phyloP scores from a whole-genome alignment of 352 stramenopile species.

The Blastocystis sp. region DNA sequence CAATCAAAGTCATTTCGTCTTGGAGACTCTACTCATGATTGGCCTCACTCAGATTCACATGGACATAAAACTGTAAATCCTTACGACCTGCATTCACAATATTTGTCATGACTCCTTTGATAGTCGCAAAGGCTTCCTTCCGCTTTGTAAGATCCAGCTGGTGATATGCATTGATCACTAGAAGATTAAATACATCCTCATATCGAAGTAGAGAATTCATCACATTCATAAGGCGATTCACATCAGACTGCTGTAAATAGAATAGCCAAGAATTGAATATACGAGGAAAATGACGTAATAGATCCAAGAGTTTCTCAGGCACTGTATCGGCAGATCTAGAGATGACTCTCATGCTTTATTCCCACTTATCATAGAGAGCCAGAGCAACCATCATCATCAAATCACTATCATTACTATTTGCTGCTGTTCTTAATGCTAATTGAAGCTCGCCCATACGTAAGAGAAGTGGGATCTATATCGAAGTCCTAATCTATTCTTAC shows the following conservation, averaged over 20 bases:
- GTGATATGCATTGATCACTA: not conserved
- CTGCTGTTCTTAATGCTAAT: slow-evolving; percentile 26
- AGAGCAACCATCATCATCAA: slow-evolving; percentile 35
- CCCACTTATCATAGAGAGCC: not conserved
- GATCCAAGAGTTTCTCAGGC: not conserved
- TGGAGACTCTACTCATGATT: not conserved
- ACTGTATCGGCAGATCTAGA: not conserved
- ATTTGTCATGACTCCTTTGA: not conserved
- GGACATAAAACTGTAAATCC: slow-evolving; percentile 17
- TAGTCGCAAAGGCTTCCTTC: not conserved
- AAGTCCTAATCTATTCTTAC: not conserved
- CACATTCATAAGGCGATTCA: not conserved
- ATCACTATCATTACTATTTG: slow-evolving; percentile 38
- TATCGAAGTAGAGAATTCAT: not conserved
- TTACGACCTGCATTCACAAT: slow-evolving; percentile 35
- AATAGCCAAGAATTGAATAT: slow-evolving; percentile 51
- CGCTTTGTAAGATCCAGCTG: slow-evolving; percentile 16
- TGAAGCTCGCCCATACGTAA: slow-evolving; percentile 35
- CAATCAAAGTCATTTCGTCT: slow-evolving; percentile 39
- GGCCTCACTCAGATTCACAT: not conserved
- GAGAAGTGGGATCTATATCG: slow-evolving; percentile 8
- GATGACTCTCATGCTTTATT: not conserved
- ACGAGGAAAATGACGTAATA: slow-evolving; percentile 38
- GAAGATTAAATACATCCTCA: slow-evolving; percentile 6
- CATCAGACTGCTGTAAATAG: not conserved